Evolutionary conservation across 23 red algal species (phyloP), one percentile per base, ranked within the genome.

Genomic region (Cyanidiococcus yangmingshanensis): DNA sequence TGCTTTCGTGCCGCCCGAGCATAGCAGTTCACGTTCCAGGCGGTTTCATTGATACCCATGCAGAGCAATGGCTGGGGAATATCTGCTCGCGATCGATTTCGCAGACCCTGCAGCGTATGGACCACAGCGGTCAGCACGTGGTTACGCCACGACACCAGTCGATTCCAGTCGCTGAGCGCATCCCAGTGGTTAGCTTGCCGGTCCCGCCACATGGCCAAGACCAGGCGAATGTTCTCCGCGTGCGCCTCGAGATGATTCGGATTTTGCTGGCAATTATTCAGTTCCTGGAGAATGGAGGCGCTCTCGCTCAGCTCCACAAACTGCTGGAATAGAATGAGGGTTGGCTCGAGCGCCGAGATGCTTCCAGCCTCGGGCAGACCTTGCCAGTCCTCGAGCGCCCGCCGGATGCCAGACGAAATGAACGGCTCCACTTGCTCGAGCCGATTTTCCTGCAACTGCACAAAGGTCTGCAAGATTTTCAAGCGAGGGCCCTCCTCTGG

Each of bases 251-350:
- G 77, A 59, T 75, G 79, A 21, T 85, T 58, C 57, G 78, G 39
- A 21, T 80, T 80, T 18, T 59, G 50, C 12, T 15, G 45, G 34
- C 18, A 29, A 32, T 75, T 67, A 33, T 88, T 98, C 37, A 98
- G 68, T 58, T 98, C 94, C n/a, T 41, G 45, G 35, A 98, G 38
- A 35, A 98, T 91, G 24, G 82, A 57, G 0, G 50, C 77, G 16
- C 84, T 89, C 59, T 98, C 94, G 45, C 90, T 82, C 37, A 98
- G 50, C 84, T 98, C 94, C 21, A 98, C 88, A 37, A 98, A 84
- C 71, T 89, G 86, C 74, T 98, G 88, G 74, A 88, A 89, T 21
- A 89, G 78, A 34, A 83, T 79, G 31, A 92, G 75, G 68, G 79
- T 58, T 21, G 82, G 76, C 33, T 38, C 67, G 1, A 58, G 37